Evolutionary conservation across 805 yeast genomes (phyloP), one percentile per base, ranked within the genome.

Genomic region (Kurtzmaniella cleridarum): DNA sequence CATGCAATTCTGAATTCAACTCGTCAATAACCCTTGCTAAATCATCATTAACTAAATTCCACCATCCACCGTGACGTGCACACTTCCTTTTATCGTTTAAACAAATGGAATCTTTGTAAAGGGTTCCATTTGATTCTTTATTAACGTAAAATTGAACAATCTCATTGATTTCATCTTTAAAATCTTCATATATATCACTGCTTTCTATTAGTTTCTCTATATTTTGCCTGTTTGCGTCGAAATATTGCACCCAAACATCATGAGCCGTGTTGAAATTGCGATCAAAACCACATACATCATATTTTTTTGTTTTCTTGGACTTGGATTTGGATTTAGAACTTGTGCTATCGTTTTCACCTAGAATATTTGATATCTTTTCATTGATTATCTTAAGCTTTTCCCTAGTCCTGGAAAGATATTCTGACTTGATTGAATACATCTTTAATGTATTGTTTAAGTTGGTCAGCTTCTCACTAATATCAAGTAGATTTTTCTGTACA

Each of bases 241-340:
- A 24, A 14, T 35, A 27, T 12, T 23, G n/a, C 13, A 32, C 18
- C 37, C 35, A 36, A 5, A 11, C 30, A 15, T 32, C 29, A 10
- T 35, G 29, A 1, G 20, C 41, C 32, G 12, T 9, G 5, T 42
- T 41, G 23, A 67, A 49, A 3, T 51, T 35, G 10, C 54, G 43
- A 41, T 76, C 76, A 50, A 64, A 79, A 9, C 79, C 79, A 55
- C 85, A 79, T 3, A 78, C 57, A 30, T 78, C 82, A 18, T 67
- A 41, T 40, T 65, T 73, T 39, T 59, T 46, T 11, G 43, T n/a
- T 8, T 42, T 43, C 23, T 48, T 46, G 4, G 35, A 14, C 33
- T 46, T 47, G 12, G 44, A 20, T n/a, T n/a, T n/a, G n/a, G n/a
- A 20, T 26, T 44, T 40, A 26, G 35, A 42, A 18, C 15, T 38